Conservation (phyloP, 306 rosid species). For the Pyrus communis region DNA sequence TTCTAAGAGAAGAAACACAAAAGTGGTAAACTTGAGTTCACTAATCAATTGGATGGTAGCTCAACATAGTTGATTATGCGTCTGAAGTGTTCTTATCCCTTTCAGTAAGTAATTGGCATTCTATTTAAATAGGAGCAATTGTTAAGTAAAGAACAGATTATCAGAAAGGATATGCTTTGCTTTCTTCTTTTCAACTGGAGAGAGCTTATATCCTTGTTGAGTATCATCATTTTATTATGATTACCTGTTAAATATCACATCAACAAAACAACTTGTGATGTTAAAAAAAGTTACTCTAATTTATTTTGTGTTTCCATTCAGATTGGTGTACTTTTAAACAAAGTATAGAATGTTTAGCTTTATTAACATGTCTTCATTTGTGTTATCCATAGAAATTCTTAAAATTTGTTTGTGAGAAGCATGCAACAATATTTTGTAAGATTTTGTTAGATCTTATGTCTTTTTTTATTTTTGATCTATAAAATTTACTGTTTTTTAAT, state of each 20-base stretch:
- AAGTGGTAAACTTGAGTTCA: too few relatives aligned
- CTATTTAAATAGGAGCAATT: background rate
- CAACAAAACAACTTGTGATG: background rate
- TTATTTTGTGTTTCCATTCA: background rate
- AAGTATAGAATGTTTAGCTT: background rate
- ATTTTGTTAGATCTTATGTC: background rate
- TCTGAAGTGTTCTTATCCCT: background rate
- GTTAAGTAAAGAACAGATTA: background rate
- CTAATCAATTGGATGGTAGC: background rate
- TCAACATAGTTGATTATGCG: background rate
- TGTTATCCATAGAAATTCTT: background rate
- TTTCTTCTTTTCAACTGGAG: background rate
- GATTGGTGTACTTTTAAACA: background rate
- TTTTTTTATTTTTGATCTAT: background rate
- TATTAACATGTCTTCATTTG: background rate
- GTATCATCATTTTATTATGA: background rate
- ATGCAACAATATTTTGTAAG: background rate
- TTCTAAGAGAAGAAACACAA: too few relatives aligned
- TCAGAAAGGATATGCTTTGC: background rate
- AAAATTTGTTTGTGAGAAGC: background rate
- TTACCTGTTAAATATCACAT: background rate
- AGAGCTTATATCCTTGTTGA: background rate
- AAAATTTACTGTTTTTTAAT: background rate
- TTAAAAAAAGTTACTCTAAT: background rate
- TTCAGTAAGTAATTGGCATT: background rate